A percentile compares a stretch with the other conserved stretches of the same genome.
Evolutionary conservation across 257 asterid species (phyloP).

Genomic region (Henckelia pumila): DNA sequence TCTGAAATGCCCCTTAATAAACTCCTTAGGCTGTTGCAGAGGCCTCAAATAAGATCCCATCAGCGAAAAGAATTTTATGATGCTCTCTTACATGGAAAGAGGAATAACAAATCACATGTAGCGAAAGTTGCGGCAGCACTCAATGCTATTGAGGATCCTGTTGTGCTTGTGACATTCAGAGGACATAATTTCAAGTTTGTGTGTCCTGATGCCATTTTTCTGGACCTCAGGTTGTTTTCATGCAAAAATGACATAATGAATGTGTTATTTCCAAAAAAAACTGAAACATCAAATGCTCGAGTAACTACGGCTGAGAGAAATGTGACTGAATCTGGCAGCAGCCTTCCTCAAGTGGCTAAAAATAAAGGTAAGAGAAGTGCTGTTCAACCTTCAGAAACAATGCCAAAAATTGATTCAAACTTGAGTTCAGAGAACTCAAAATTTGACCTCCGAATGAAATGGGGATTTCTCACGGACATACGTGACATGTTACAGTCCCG

Average conservation of each 20-base stretch:
- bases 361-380: background rate
- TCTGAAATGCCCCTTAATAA: constrained; percentile 20
- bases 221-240: constrained; percentile 31
- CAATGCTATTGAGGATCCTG: constrained; percentile 44
- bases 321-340: background rate
- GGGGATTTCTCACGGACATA: constrained; percentile 31
- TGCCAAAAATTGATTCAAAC: background rate
- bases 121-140: constrained; percentile 42
- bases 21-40: constrained; percentile 17
- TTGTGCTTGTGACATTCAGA: constrained; percentile 34
- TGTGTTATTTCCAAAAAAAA: constrained; percentile 32
- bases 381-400: background rate
- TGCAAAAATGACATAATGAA: constrained; percentile 31
- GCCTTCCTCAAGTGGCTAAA: constrained; percentile 1
- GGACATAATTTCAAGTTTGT: background rate
- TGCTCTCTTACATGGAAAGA: constrained; percentile 24
- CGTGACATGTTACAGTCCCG: constrained; percentile 14
- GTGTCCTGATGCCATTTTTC: constrained; percentile 36
- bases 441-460: constrained; percentile 20
- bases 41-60: constrained; percentile 12
- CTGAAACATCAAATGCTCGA: background rate
- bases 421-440: constrained; percentile 17
- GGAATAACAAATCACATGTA: background rate
- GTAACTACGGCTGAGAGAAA: background rate
- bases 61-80: constrained; percentile 40